phyloP scores from a whole-genome alignment of 805 yeast species.

The Nakazawaea ambrosiae region DNA sequence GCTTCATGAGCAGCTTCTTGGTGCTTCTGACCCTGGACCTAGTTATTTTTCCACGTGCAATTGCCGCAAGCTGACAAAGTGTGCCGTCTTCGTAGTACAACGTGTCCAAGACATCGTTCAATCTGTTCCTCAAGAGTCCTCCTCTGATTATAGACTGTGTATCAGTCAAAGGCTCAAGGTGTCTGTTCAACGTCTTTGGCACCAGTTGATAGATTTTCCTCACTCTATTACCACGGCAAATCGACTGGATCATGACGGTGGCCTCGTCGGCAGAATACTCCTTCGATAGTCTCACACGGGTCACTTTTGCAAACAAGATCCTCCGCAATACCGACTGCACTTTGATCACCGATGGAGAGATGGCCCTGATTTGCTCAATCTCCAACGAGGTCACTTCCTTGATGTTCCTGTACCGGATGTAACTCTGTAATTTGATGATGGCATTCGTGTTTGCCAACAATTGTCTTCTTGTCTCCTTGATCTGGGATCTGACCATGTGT shows the following conservation, averaged over 20 bases:
- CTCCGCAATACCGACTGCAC: slow-evolving; percentile 35
- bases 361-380: slow-evolving; percentile 10
- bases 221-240: slow-evolving; percentile 20
- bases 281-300: slow-evolving; percentile 14
- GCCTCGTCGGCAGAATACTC: slow-evolving; percentile 20
- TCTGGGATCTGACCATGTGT: slow-evolving; percentile 15
- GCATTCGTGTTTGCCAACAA: slow-evolving; percentile 15
- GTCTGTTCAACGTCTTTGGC: slow-evolving; percentile 13
- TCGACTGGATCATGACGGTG: slow-evolving; percentile 32
- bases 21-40: slow-evolving; percentile 22
- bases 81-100: slow-evolving; percentile 31
- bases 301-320: slow-evolving; percentile 16
- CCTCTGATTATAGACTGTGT: slow-evolving; percentile 39
- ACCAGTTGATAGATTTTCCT: slow-evolving; percentile 13
- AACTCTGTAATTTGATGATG: slow-evolving; percentile 32
- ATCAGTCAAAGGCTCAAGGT: slow-evolving; percentile 17
- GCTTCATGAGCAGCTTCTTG: slow-evolving; percentile 14
- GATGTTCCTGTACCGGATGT: slow-evolving; percentile 29
- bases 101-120: slow-evolving; percentile 34
- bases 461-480: slow-evolving; percentile 11
- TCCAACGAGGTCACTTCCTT: slow-evolving; percentile 4
- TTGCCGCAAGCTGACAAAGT: slow-evolving; percentile 33
- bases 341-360: slow-evolving; percentile 13
- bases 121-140: slow-evolving; percentile 32
- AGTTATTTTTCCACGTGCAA: slow-evolving; percentile 34